A percentile compares a stretch with the other conserved stretches of the same genome.
phyloP scores from a whole-genome alignment of 2,329 filamentous ascomycete genomes.

The Apiospora koreana region DNA sequence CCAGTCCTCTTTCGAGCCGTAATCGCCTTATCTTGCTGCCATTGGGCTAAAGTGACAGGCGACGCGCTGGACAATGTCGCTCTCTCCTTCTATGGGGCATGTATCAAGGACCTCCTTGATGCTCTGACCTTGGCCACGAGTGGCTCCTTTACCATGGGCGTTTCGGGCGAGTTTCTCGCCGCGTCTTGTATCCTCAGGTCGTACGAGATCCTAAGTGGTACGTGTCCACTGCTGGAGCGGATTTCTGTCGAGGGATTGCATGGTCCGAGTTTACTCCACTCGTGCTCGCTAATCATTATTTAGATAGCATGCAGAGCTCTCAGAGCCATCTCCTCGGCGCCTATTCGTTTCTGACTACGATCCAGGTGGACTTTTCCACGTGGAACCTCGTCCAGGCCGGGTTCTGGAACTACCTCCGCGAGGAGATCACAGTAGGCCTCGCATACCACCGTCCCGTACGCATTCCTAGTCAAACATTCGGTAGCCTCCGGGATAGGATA shows the following conservation, averaged over 20 bases:
- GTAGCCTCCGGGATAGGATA: not conserved
- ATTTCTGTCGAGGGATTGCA: too few species aligned
- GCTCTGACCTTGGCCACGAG: not conserved
- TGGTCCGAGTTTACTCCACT: too few species aligned
- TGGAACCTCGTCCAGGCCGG: conserved; percentile 2
- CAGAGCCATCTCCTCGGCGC: too few species aligned
- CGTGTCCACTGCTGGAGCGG: too few species aligned
- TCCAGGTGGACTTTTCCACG: not conserved
- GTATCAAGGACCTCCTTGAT: conserved; percentile 5
- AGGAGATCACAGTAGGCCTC: conserved; percentile 1
- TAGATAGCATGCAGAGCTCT: too few species aligned
- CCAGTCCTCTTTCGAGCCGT: conserved; percentile 3
- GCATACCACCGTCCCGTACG: not conserved
- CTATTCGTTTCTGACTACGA: too few species aligned
- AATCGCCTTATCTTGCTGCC: conserved; percentile 3
- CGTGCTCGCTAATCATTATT: too few species aligned
- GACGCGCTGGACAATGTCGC: not conserved
- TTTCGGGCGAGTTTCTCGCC: not conserved
- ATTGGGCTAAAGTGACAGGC: not conserved
- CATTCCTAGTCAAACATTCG: not conserved
- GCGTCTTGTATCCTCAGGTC: not conserved
- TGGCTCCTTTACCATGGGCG: too few species aligned
- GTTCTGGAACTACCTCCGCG: conserved; percentile 8
- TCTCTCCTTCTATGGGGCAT: conserved; percentile 7
- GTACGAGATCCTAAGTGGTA: conserved; percentile 8